Conservation (phyloP, 257 asterid species). For the Leonotis leonurus region DNA sequence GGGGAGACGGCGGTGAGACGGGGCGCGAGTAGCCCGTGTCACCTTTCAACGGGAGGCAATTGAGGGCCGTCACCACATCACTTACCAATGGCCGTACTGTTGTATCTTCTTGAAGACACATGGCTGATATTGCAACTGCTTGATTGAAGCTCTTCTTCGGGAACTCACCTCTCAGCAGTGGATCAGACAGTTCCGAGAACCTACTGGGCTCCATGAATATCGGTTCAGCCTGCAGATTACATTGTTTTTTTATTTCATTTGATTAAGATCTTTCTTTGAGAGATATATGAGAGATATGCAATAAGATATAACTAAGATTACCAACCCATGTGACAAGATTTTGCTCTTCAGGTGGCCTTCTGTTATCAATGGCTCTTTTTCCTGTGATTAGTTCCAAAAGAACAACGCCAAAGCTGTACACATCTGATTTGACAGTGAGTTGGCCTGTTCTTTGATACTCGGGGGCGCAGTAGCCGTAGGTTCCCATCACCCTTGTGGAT, state of each 20-base stretch:
- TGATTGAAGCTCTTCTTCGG: constrained; percentile 65
- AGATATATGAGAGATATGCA: too few relatives aligned
- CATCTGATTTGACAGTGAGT: constrained; percentile 69
- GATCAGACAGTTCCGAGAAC: constrained; percentile 58
- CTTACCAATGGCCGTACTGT: constrained; percentile 57
- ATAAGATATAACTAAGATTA: too few relatives aligned
- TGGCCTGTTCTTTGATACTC: constrained; percentile 90
- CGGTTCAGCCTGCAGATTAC: constrained; percentile 63
- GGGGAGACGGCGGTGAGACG: constrained; percentile 14
- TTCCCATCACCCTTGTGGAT: constrained; percentile 91
- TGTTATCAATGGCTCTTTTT: constrained; percentile 55
- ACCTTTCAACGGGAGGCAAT: constrained; percentile 41
- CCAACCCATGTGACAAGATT: constrained; percentile 77
- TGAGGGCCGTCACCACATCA: constrained; percentile 88
- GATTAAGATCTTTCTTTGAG: too few relatives aligned
- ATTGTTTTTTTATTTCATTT: too few relatives aligned
- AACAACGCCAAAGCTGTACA: constrained; percentile 86
- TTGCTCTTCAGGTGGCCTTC: constrained; percentile 36
- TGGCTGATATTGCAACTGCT: constrained; percentile 71
- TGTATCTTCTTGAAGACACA: constrained; percentile 77
- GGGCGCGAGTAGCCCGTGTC: constrained; percentile 19
- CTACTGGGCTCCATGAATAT: constrained; percentile 54
- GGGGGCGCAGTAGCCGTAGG: constrained; percentile 90
- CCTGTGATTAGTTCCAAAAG: constrained; percentile 78
- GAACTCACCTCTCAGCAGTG: constrained; percentile 42